Percentiles rank a stretch among this genome's conserved stretches.
Evolutionary conservation across 805 yeast genomes (phyloP).

Genomic region (Maudiozyma barnettii): DNA sequence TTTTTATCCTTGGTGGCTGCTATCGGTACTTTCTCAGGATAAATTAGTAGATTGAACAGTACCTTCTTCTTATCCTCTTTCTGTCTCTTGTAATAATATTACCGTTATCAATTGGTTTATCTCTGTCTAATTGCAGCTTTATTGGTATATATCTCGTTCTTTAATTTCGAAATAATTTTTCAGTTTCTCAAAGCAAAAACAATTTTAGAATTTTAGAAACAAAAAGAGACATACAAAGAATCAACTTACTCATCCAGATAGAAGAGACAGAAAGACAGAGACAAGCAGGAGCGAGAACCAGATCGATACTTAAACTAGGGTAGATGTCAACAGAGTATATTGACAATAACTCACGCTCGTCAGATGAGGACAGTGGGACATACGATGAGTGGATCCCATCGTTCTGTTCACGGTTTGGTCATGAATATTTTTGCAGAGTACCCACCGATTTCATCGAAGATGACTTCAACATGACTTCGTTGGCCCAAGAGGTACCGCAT

Average conservation of each 20-base stretch:
- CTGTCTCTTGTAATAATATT: too few relatives aligned
- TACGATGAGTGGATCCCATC: conserved; percentile 72
- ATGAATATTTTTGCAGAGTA: conserved; percentile 87
- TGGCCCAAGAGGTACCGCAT: conserved; percentile 75
- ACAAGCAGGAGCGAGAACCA: background rate
- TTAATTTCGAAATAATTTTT: too few relatives aligned
- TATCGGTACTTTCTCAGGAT: too few relatives aligned
- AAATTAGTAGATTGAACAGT: too few relatives aligned
- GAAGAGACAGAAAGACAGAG: background rate
- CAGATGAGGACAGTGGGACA: conserved; percentile 25
- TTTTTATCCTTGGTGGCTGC: too few relatives aligned
- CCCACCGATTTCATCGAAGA: conserved; percentile 90
- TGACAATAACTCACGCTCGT: conserved; percentile 17
- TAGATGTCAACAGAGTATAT: conserved; percentile 18
- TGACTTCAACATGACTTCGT: conserved; percentile 90
- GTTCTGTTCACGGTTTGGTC: conserved; percentile 70
- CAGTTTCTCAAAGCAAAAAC: background rate
- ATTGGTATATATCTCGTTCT: too few relatives aligned
- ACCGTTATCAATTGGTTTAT: too few relatives aligned
- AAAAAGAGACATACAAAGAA: too few relatives aligned
- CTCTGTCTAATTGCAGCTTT: too few relatives aligned
- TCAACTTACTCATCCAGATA: too few relatives aligned
- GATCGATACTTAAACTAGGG: background rate
- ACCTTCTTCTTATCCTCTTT: too few relatives aligned
- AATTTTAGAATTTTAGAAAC: background rate